Percentiles rank a stretch among this genome's conserved stretches.
These are phyloP conservation scores for Candida gorgasii DNA, from an alignment of 805 yeast species.

Conservation along the genomic window DNA sequence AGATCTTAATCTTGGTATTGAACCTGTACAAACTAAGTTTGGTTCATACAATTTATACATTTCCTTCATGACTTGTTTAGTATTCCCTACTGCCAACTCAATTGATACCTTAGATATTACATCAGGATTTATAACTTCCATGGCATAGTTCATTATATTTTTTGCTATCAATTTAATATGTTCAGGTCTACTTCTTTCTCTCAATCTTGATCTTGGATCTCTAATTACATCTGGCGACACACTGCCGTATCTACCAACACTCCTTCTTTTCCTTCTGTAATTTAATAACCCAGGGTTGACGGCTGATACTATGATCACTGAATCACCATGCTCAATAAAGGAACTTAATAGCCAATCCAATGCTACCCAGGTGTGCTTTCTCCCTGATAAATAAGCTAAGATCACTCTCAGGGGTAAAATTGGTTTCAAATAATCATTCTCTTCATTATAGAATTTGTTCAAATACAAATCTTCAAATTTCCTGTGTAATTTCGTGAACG, in stretches of 20 bases:
- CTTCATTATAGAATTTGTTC: slow-evolving; percentile 28
- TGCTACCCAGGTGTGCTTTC: slow-evolving; percentile 81
- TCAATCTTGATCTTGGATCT: slow-evolving; percentile 32
- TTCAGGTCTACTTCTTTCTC: slow-evolving; percentile 47
- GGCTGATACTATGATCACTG: slow-evolving; percentile 60
- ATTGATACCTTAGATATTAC: slow-evolving; percentile 53
- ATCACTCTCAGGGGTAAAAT: slow-evolving; percentile 55
- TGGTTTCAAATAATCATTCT: slow-evolving; percentile 23
- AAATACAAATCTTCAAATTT: slow-evolving; percentile 49
- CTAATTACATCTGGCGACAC: slow-evolving; percentile 20
- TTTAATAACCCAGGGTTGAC: slow-evolving; percentile 26
- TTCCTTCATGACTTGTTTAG: slow-evolving; percentile 57
- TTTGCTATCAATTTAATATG: slow-evolving; percentile 45
- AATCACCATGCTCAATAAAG: slow-evolving; percentile 64
- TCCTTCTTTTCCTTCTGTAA: slow-evolving; percentile 14
- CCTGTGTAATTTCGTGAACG: slow-evolving; percentile 48
- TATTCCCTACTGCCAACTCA: slow-evolving; percentile 60
- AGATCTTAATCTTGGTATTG: slow-evolving; percentile 41
- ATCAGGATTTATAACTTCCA: slow-evolving; percentile 47
- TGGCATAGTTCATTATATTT: slow-evolving; percentile 53
- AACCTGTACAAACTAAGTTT: slow-evolving; percentile 52
- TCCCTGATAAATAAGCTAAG: slow-evolving; percentile 65
- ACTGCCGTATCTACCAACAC: slow-evolving; percentile 7
- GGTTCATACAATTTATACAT: slow-evolving; percentile 65
- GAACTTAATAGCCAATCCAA: slow-evolving; percentile 65